Conservation (phyloP, 2,329 filamentous ascomycete species). For the Stemphylium vesicarium region DNA sequence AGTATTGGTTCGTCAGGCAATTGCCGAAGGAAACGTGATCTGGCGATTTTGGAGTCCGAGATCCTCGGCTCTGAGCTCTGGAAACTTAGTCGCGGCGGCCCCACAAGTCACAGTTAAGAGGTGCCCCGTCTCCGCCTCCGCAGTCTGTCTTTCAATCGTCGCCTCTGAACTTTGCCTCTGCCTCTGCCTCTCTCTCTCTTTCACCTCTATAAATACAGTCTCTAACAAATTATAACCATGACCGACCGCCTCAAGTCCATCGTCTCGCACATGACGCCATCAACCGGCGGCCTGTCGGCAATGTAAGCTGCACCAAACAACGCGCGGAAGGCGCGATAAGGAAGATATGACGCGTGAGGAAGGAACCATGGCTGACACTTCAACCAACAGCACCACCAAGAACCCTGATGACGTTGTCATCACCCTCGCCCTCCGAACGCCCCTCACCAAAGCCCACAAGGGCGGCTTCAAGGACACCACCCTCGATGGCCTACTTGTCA, state of each 20-base stretch:
- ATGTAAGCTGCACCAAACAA: conserved; percentile 67
- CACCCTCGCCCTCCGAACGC: conserved; percentile 87
- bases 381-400: conserved; percentile 73
- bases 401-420: conserved; percentile 97
- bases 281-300: conserved; percentile 71
- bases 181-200: neutral
- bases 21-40: conserved; percentile 15
- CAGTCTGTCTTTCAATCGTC: conserved; percentile 12
- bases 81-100: conserved; percentile 9
- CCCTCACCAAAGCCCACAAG: conserved; percentile 86
- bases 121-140: conserved; percentile 19
- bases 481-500: conserved; percentile 85
- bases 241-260: conserved; percentile 86
- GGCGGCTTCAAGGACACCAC: conserved; percentile 94
- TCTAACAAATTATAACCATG: conserved; percentile 28
- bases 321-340: neutral
- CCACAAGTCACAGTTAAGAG: conserved; percentile 24
- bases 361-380: conserved; percentile 12
- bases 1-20: neutral
- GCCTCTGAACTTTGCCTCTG: neutral
- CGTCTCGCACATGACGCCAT: conserved; percentile 82
- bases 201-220: too few relatives aligned
- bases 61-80: conserved; percentile 19
- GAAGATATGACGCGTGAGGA: neutral
- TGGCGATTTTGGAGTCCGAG: conserved; percentile 14